These are phyloP conservation scores for Pleurotus platypus DNA, from an alignment of 768 basidiomycete species.

Conservation along the genomic window DNA sequence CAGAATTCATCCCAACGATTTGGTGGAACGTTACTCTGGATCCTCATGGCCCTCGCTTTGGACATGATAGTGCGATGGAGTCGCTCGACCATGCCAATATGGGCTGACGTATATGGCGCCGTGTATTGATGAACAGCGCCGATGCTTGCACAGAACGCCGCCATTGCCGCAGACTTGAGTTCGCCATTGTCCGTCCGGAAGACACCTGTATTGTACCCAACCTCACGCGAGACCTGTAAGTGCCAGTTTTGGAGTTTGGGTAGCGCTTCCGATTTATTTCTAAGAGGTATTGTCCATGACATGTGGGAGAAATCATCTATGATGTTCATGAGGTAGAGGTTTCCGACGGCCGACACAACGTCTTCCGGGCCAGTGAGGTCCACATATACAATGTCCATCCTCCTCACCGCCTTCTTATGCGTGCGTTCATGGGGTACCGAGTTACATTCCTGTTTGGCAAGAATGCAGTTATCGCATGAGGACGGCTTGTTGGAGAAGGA, in stretches of 20 bases:
- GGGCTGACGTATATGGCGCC: conserved; percentile 30
- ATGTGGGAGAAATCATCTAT: conserved; percentile 27
- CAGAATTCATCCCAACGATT: conserved; percentile 31
- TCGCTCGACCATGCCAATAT: conserved; percentile 33
- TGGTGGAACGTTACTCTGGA: conserved; percentile 19
- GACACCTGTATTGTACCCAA: conserved; percentile 14
- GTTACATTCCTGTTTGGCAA: conserved; percentile 13
- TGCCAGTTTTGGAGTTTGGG: conserved; percentile 24
- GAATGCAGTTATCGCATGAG: conserved; percentile 13
- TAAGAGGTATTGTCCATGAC: conserved; percentile 29
- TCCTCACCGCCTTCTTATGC: conserved; percentile 1
- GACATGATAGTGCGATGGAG: conserved; percentile 30
- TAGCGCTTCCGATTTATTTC: conserved; percentile 22
- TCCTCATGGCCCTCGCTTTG: conserved; percentile 24
- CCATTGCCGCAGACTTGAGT: conserved; percentile 17
- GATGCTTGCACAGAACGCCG: not conserved
- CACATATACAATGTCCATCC: conserved; percentile 9
- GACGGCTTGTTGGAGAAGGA: conserved; percentile 12
- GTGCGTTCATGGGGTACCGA: conserved; percentile 11
- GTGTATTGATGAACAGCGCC: conserved; percentile 18
- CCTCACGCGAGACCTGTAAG: conserved; percentile 12
- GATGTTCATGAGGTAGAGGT: conserved; percentile 28
- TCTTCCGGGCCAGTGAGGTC: conserved; percentile 14
- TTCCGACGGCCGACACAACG: conserved; percentile 11
- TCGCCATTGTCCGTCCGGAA: conserved; percentile 19